Base-by-base conservation (phyloP, 768 basidiomycete species). In the Auricularia heimuer region DNA sequence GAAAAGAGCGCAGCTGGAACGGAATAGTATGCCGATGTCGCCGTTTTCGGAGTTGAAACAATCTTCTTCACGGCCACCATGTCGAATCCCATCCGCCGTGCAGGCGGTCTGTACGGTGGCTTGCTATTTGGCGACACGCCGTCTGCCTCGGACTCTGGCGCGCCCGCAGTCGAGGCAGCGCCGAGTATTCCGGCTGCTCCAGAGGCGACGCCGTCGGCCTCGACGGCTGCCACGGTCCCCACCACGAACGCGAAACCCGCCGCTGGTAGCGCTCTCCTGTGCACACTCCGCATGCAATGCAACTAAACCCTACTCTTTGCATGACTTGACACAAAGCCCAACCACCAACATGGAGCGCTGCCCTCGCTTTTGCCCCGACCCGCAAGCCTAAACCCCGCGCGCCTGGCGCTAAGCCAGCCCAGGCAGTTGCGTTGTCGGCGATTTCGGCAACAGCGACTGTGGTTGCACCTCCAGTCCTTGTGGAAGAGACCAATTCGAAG, bases 281-380 rank as follows among this genome's bases (percentile, higher is more conserved):
- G 42, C 42, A 64, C 34, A 24, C 58, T 16, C 39, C 58, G 29
- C 37, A 21, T 37, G 56, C 56, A 14, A 8, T 24, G 14, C 34
- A 8, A 51, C 39, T 65, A 39, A 44, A 58, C 24, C n/a, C 24
- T 62, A 39, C 62, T 61, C 62, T 63, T 33, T 21, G 54, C 60
- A 51, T 54, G 14, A 29, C 29, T 29, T 29, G 29, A n/a, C 39
- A 16, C 21, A 10, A 24, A 35, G 21, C 36, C 21, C 63, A 44
- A 21, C 61, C 82, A 21, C 51, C 82, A 92, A 91, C 85, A 75
- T 94, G 92, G 91, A 94, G 92, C 70, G 88, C 92, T 67, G 84
- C 91, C 14, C 88, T 94, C 68, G 92, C 90, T 18, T 94, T 94
- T 71, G 92, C 92, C 8, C 92, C 92, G 56, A 80, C 91, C 63